These are phyloP conservation scores for Saccharomycopsis synnaedendra DNA, from an alignment of 805 yeast species.

Conservation along the genomic window DNA sequence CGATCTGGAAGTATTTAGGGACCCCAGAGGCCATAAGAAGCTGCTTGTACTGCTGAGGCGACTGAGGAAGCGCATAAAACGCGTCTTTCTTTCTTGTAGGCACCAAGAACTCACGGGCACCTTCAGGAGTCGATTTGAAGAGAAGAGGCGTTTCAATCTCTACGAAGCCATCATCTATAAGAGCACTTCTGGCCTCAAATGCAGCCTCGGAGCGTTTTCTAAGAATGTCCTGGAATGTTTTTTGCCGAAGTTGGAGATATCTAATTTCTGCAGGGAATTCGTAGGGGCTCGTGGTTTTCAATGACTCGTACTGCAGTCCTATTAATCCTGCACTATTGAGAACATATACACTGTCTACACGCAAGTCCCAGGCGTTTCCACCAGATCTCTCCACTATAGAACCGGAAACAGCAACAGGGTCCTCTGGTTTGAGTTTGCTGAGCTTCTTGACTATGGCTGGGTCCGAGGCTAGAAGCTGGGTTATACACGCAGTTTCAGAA, in stretches of 20 bases:
- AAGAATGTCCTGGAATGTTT: constrained; percentile 43
- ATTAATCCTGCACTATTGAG: constrained; percentile 53
- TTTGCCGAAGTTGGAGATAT: constrained; percentile 66
- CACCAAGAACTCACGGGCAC: constrained; percentile 90
- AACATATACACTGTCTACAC: constrained; percentile 36
- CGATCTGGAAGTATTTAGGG: constrained; percentile 76
- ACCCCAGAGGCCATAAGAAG: constrained; percentile 91
- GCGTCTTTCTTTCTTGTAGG: constrained; percentile 59
- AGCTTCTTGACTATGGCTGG: constrained; percentile 27
- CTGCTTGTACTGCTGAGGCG: constrained; percentile 97
- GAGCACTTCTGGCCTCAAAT: constrained; percentile 29
- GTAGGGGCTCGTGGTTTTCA: constrained; percentile 35
- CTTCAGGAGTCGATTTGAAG: constrained; percentile 96
- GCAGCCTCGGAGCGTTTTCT: constrained; percentile 47
- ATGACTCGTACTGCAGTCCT: constrained; percentile 57
- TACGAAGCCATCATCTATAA: constrained; percentile 41
- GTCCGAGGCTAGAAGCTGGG: constrained; percentile 42
- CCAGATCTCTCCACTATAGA: constrained; percentile 26
- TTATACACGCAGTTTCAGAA: constrained; percentile 41
- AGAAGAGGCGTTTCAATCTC: constrained; percentile 90
- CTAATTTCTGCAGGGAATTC: constrained; percentile 73
- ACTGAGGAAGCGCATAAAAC: constrained; percentile 90
- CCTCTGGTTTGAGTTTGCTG: constrained; percentile 53
- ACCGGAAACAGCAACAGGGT: constrained; percentile 61
- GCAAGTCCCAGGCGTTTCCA: constrained; percentile 41